These are phyloP conservation scores for Citrus trifoliata DNA, from an alignment of 345 rosid genomes.

Conservation along the genomic window DNA sequence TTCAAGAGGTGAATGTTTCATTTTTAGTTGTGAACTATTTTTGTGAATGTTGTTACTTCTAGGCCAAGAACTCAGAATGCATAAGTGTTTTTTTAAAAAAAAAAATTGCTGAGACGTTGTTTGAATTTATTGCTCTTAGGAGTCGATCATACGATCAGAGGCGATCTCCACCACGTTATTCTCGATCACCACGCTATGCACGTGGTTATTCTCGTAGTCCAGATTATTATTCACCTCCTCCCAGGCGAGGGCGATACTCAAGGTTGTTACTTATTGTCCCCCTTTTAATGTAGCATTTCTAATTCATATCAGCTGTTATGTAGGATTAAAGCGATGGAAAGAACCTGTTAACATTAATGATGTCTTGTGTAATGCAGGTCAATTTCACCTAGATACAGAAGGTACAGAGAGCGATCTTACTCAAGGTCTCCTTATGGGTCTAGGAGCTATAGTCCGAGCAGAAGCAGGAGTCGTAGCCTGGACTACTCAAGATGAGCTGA, in stretches of 20 bases:
- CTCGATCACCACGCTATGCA: constrained; percentile 50
- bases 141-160: constrained; percentile 39
- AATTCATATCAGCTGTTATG: neutral
- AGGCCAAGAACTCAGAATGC: too few species aligned
- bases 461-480: constrained; percentile 35
- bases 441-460: constrained; percentile 46
- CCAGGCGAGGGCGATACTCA: constrained; percentile 31
- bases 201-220: constrained; percentile 51
- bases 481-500: constrained; percentile 32
- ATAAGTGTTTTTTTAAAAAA: too few species aligned
- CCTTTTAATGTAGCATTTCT: neutral
- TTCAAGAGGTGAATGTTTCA: neutral
- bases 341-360: neutral
- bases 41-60: too few species aligned
- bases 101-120: neutral
- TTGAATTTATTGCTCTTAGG: constrained; percentile 22
- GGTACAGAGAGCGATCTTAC: constrained; percentile 41
- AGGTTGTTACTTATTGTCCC: constrained; percentile 27
- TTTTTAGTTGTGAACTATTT: neutral
- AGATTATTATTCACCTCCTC: constrained; percentile 38
- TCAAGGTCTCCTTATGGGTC: constrained; percentile 49
- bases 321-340: neutral
- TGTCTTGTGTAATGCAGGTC: constrained; percentile 35
- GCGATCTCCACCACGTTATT: constrained; percentile 46
- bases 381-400: constrained; percentile 51